Percentiles rank a stretch among this genome's conserved stretches.
Evolutionary conservation across 2,329 filamentous ascomycete genomes (phyloP).

Genomic region (Nemania sp.): DNA sequence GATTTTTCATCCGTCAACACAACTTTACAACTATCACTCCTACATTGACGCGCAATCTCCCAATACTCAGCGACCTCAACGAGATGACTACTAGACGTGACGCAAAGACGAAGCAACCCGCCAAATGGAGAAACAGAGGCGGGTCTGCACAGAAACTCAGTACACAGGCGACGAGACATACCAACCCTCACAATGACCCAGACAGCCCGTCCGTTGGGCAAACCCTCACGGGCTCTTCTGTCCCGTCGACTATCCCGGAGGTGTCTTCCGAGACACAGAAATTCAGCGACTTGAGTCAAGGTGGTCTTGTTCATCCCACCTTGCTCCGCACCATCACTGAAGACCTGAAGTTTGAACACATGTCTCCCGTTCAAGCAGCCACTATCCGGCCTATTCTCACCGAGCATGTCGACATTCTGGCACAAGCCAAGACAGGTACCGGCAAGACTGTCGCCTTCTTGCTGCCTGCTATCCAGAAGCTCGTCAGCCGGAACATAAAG

Average conservation of each 20-base stretch:
- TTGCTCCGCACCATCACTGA: conserved; percentile 54
- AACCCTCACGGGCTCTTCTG: conserved; percentile 2
- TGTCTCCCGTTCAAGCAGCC: conserved; percentile 61
- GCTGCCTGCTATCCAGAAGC: conserved; percentile 78
- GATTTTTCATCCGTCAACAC: conserved; percentile 9
- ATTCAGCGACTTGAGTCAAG: conserved; percentile 18
- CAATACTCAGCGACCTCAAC: too few relatives aligned
- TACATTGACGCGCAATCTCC: conserved; percentile 17
- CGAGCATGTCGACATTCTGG: conserved; percentile 60
- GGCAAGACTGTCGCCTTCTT: conserved; percentile 87
- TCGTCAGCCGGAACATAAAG: conserved; percentile 55
- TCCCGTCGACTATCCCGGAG: conserved; percentile 3
- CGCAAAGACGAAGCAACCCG: conserved; percentile 11
- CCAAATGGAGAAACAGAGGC: conserved; percentile 18
- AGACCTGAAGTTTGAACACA: conserved; percentile 55
- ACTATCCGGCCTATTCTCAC: conserved; percentile 54
- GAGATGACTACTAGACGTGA: conserved; percentile 12
- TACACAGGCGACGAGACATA: conserved; percentile 1
- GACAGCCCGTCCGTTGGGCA: conserved; percentile 1
- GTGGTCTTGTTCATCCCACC: conserved; percentile 45
- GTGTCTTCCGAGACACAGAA: conserved; percentile 6
- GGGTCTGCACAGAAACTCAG: conserved; percentile 1
- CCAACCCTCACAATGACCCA: conserved; percentile 5
- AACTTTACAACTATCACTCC: not conserved
- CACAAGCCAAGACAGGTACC: conserved; percentile 85